Percentiles rank a stretch among this genome's conserved stretches.
phyloP scores from a whole-genome alignment of 805 yeast species.

The Blastobotrys muscicola region DNA sequence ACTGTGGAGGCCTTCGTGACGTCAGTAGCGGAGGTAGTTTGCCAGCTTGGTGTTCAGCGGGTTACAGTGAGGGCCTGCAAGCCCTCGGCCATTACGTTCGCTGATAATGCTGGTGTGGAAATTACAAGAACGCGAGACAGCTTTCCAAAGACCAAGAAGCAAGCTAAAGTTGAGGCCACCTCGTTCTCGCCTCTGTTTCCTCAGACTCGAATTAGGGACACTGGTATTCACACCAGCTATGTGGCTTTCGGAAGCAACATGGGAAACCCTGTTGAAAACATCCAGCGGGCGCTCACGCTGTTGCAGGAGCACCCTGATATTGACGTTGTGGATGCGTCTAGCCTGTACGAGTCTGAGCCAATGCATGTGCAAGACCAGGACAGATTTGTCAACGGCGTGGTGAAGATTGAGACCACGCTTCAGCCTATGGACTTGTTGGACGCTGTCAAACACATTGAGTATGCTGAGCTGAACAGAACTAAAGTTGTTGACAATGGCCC shows the following conservation, averaged over 20 bases:
- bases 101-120: conserved; percentile 86
- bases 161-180: conserved; percentile 27
- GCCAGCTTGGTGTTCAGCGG: conserved; percentile 31
- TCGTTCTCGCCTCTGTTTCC: conserved; percentile 21
- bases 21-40: conserved; percentile 52
- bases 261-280: conserved; percentile 62
- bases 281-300: conserved; percentile 43
- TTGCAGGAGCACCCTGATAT: conserved; percentile 36
- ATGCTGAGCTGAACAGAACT: conserved; percentile 55
- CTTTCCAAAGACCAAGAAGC: conserved; percentile 21
- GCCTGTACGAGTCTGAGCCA: conserved; percentile 81
- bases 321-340: conserved; percentile 52
- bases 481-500: conserved; percentile 88
- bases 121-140: conserved; percentile 41
- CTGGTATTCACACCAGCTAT: conserved; percentile 43
- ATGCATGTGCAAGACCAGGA: conserved; percentile 82
- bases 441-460: conserved; percentile 68
- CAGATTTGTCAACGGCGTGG: conserved; percentile 75
- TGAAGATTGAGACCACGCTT: conserved; percentile 51
- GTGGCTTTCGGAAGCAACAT: conserved; percentile 86
- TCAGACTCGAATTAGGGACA: conserved; percentile 10
- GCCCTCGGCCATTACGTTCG: conserved; percentile 79
- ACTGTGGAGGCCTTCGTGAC: conserved; percentile 90
- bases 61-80: conserved; percentile 62
- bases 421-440: conserved; percentile 56